Conservation (phyloP, 805 yeast genomes). For the Scheffersomyces ergatensis region DNA sequence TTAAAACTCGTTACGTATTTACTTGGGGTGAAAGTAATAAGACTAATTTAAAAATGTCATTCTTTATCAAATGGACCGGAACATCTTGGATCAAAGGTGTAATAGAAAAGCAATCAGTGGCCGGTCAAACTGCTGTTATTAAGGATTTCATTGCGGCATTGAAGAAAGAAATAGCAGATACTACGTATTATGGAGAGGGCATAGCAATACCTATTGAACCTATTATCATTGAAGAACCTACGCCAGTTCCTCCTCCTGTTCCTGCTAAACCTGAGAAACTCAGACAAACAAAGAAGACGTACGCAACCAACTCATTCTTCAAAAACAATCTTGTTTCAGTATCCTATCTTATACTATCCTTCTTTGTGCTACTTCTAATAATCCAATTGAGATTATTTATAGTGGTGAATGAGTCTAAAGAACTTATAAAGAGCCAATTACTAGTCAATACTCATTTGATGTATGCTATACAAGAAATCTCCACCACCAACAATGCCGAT, state of each 20-base stretch:
- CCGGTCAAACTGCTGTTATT: conserved; percentile 73
- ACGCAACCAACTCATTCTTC: conserved; percentile 3
- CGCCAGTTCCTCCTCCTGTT: background rate
- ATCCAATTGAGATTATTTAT: conserved; percentile 18
- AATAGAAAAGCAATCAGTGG: conserved; percentile 78
- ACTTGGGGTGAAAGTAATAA: conserved; percentile 70
- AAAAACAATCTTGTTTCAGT: conserved; percentile 12
- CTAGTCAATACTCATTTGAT: conserved; percentile 14
- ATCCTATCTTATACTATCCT: conserved; percentile 15
- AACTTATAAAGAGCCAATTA: conserved; percentile 18
- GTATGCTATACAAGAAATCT: conserved; percentile 1
- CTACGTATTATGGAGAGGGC: conserved; percentile 19
- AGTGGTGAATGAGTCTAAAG: conserved; percentile 19
- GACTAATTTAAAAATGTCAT: conserved; percentile 64
- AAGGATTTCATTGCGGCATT: conserved; percentile 45
- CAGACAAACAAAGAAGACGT: conserved; percentile 2
- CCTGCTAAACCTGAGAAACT: background rate
- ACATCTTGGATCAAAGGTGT: conserved; percentile 89
- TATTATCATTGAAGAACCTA: background rate
- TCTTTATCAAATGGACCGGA: conserved; percentile 84
- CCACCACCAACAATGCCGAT: background rate
- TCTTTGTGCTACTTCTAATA: conserved; percentile 16
- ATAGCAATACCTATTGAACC: conserved; percentile 6
- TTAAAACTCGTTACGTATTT: conserved; percentile 67
- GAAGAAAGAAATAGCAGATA: conserved; percentile 21